Percentiles rank a stretch among this genome's conserved stretches.
These are phyloP conservation scores for Phytomonas sp. DNA, from an alignment of 208 protist genomes.

Conservation along the genomic window DNA sequence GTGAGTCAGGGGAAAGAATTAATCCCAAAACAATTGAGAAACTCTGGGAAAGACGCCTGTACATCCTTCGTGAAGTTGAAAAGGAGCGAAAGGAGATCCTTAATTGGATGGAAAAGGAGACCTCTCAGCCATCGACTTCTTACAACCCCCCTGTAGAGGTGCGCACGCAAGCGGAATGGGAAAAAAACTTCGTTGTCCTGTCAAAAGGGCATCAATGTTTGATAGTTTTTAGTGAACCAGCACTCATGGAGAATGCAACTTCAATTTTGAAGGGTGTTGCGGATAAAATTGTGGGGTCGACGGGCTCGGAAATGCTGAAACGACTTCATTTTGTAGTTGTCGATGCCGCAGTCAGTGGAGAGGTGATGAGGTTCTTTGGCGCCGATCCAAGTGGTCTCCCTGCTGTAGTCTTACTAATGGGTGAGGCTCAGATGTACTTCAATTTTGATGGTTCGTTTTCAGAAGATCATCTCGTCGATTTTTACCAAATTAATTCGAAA, in stretches of 20 bases:
- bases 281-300: conserved; percentile 13
- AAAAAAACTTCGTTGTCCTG: conserved; percentile 15
- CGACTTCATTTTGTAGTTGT: conserved; percentile 22
- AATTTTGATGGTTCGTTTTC: conserved; percentile 28
- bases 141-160: conserved; percentile 8
- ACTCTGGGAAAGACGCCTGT: not conserved
- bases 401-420: conserved; percentile 18
- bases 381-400: conserved; percentile 22
- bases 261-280: conserved; percentile 15
- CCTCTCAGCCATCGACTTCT: not conserved
- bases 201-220: conserved; percentile 21
- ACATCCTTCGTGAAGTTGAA: not conserved
- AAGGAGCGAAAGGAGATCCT: not conserved
- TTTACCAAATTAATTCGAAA: not conserved
- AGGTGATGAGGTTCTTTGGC: conserved; percentile 23
- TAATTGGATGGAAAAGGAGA: not conserved
- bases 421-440: conserved; percentile 16
- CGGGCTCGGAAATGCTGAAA: conserved; percentile 9
- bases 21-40: not conserved
- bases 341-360: conserved; percentile 11
- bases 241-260: conserved; percentile 2
- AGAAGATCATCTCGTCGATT: conserved; percentile 22
- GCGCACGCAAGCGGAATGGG: conserved; percentile 17
- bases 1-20: not conserved
- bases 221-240: conserved; percentile 17